A percentile compares a stretch with the other conserved stretches of the same genome.
Conservation (phyloP, 495 filamentous ascomycete genomes). For the Parachaetomium inaequale region DNA sequence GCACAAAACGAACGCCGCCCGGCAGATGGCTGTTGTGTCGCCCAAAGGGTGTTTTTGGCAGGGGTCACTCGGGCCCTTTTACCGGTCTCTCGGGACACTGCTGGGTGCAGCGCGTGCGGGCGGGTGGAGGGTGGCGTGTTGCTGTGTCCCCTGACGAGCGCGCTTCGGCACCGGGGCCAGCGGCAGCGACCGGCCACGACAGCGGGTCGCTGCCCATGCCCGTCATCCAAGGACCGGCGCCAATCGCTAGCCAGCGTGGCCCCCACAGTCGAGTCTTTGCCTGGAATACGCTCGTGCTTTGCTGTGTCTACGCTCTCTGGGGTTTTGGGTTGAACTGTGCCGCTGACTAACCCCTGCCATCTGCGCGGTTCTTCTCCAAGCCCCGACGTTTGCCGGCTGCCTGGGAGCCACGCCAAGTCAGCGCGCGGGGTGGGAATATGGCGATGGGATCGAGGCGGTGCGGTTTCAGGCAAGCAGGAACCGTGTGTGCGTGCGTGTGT, state of each 20-base stretch:
- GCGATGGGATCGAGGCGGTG: neutral
- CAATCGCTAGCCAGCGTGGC: neutral
- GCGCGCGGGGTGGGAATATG: neutral
- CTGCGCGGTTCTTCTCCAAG: conserved; percentile 1
- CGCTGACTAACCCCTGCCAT: neutral
- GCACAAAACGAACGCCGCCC: neutral
- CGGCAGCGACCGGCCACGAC: neutral
- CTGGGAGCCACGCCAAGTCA: neutral
- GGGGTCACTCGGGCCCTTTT: neutral
- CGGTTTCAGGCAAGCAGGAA: no score
- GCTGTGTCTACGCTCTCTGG: neutral
- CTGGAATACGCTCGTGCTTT: neutral
- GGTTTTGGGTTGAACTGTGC: neutral
- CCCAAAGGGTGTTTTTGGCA: neutral
- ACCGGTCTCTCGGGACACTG: conserved; percentile 11
- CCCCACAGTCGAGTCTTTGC: neutral
- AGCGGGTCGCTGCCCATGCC: neutral
- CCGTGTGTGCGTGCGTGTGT: no score
- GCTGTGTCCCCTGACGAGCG: neutral
- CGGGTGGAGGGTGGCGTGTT: neutral
- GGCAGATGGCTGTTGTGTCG: conserved; percentile 12
- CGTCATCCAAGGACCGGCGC: neutral
- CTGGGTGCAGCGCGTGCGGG: neutral
- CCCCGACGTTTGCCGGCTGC: neutral
- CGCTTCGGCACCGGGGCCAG: neutral